These are phyloP conservation scores for Styphnolobium japonicum DNA, from an alignment of 306 rosid species.

Conservation along the genomic window DNA sequence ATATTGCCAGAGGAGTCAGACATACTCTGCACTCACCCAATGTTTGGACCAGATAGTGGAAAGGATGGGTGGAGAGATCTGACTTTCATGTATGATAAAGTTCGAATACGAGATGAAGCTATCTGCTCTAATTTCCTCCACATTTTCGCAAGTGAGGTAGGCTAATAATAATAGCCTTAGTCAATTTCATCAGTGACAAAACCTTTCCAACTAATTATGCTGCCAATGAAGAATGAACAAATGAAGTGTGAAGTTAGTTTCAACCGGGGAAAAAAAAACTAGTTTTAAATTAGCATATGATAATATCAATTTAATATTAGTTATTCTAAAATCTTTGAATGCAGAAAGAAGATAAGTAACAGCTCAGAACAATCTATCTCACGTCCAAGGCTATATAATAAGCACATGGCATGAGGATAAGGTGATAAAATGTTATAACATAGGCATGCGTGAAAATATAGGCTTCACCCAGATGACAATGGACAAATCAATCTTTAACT, in stretches of 20 bases:
- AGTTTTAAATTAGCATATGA: neutral
- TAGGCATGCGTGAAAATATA: no score
- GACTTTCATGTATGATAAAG: conserved; percentile 56
- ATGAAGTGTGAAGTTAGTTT: neutral
- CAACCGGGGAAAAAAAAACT: neutral
- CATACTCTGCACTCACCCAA: conserved; percentile 68
- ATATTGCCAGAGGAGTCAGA: conserved; percentile 52
- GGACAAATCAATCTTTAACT: no score
- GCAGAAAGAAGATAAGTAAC: neutral
- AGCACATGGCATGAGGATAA: neutral
- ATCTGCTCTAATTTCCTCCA: conserved; percentile 52
- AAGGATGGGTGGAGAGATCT: conserved; percentile 61
- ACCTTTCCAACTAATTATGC: neutral
- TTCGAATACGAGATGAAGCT: conserved; percentile 53
- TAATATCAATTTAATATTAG: neutral
- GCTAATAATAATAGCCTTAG: neutral
- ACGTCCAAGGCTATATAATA: neutral
- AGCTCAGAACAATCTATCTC: neutral
- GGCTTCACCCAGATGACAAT: no score
- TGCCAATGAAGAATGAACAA: neutral
- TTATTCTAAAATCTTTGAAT: neutral
- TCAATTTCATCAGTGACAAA: neutral
- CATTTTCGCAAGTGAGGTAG: conserved; percentile 52
- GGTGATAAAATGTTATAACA: neutral
- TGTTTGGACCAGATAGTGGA: conserved; percentile 67